A percentile compares a stretch with the other conserved stretches of the same genome.
Conservation (phyloP, 1,284 basidiomycete genomes). For the Ceratobasidium sp. region DNA sequence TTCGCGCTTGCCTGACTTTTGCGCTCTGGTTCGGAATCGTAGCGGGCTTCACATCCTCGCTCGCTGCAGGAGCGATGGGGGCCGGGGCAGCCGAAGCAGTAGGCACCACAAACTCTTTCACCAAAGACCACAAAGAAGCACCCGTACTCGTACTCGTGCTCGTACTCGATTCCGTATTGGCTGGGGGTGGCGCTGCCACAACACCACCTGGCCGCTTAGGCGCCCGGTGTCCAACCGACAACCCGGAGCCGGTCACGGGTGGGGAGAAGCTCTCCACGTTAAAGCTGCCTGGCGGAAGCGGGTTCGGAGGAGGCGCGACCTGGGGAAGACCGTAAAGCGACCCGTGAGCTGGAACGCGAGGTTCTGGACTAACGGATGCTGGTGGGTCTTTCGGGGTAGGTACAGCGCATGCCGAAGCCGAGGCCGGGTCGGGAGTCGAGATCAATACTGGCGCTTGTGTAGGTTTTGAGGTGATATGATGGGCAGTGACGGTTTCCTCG, state of each 20-base stretch:
- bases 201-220: conserved; percentile 12
- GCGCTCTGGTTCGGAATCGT: background rate
- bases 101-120: no score
- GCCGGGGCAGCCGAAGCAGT: no score
- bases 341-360: no score
- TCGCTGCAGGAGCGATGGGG: background rate
- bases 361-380: background rate
- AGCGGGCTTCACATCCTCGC: background rate
- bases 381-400: background rate
- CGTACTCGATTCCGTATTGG: background rate
- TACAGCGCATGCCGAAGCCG: background rate
- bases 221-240: background rate
- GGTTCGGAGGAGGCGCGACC: no score
- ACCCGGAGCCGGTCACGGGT: background rate
- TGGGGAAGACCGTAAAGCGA: no score
- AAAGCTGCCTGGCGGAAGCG: conserved; percentile 5
- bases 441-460: conserved; percentile 18
- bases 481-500: background rate
- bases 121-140: background rate
- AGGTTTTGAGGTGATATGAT: background rate
- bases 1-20: background rate
- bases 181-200: conserved; percentile 24
- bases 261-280: background rate
- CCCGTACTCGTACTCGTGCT: background rate
- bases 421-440: background rate